A percentile compares a stretch with the other conserved stretches of the same genome.
phyloP scores from a whole-genome alignment of 2,329 filamentous ascomycete species.

The Scytalidium lignicola region DNA sequence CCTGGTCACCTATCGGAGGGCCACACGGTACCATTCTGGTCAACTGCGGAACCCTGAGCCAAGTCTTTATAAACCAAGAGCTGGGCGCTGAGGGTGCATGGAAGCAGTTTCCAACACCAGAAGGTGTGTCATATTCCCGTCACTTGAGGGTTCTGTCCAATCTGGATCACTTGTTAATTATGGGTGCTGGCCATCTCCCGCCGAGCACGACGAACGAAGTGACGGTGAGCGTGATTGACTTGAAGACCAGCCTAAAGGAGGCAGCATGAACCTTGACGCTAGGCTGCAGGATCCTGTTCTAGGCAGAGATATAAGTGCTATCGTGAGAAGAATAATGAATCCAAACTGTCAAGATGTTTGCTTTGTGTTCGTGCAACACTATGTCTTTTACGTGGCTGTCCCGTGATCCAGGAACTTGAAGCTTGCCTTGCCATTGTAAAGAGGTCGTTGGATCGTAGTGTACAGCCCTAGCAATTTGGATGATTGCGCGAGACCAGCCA shows the following conservation, averaged over 20 bases:
- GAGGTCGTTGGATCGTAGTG: too few relatives aligned
- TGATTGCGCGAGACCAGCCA: too few relatives aligned
- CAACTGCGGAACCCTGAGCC: constrained; percentile 15
- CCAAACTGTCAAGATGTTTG: too few relatives aligned
- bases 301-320: neutral
- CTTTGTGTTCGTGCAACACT: too few relatives aligned
- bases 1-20: constrained; percentile 24
- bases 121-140: constrained; percentile 20
- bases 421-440: too few relatives aligned
- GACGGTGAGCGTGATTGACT: constrained; percentile 26
- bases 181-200: constrained; percentile 24
- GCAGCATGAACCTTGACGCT: neutral
- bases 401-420: too few relatives aligned
- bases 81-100: constrained; percentile 22
- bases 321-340: too few relatives aligned
- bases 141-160: constrained; percentile 24
- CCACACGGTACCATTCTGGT: constrained; percentile 26
- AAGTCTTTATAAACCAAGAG: constrained; percentile 25
- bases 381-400: too few relatives aligned
- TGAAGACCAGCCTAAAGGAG: constrained; percentile 12
- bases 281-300: neutral
- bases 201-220: constrained; percentile 24
- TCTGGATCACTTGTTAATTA: constrained; percentile 24
- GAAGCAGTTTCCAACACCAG: constrained; percentile 22
- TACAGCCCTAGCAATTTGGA: too few relatives aligned